Base-by-base conservation (phyloP, 306 rosid species). In the Luffa acutangula region DNA sequence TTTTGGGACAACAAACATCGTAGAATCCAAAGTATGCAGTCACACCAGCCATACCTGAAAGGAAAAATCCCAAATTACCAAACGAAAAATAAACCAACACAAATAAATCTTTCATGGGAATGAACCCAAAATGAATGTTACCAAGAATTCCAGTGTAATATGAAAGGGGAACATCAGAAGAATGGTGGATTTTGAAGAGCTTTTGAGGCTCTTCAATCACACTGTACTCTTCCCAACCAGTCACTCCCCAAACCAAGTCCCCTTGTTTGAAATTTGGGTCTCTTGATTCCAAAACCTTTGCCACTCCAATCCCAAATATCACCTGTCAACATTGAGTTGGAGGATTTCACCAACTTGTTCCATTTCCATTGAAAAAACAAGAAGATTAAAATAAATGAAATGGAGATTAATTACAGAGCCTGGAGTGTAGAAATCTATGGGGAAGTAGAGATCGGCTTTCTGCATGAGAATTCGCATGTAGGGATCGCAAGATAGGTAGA, bases 61-160 rank as follows among this genome's bases (percentile, higher is more conserved):
- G 9, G 31, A 25, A 1, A 48, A 9, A 11, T 48, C 42, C 42
- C 42, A 39, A 39, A 39, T n/a, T n/a, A n/a, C 5, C 42, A 39
- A 39, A 39, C 0, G 0, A 4, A 39, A 0, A 37, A 37, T 37
- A 37, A 37, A 37, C 39, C 39, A 37, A 39, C 42, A 39, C 42
- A 39, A 39, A 39, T 39, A 3, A 3, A 3, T 0, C 4, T 37
- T 37, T 37, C 39, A 37, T 37, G 39, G 4, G 42, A 39, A 39
- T 39, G 42, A 39, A 39, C 3, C 5, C 4, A 4, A 3, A 2
- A 39, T 39, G 5, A 39, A 39, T 39, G 4, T 39, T 53, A 57
- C 96, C 96, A 13, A 91, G 93, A 72, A 89, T 72, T 76, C 90
- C 93, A 52, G 93, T 88, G 78, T 91, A 89, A 54, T 88, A 75